phyloP scores from a whole-genome alignment of 176 grass and related monocot species.

The Carex parvula region DNA sequence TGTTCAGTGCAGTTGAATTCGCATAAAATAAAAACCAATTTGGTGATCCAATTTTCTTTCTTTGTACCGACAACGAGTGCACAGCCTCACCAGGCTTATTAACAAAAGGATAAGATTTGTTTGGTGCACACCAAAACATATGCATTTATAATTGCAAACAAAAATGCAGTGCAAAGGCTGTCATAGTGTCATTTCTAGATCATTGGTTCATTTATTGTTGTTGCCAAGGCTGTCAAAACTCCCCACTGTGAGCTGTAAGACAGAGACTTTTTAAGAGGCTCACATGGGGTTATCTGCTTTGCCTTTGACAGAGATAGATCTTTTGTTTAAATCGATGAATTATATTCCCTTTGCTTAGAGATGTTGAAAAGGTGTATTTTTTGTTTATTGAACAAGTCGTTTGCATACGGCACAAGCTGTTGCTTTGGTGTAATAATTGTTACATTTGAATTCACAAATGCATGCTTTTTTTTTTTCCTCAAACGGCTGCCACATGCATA shows the following conservation, averaged over 20 bases:
- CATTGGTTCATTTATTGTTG: background rate
- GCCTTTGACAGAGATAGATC: background rate
- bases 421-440: background rate
- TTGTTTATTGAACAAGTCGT: background rate
- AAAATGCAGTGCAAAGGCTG: background rate
- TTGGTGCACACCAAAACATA: background rate
- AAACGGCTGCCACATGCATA: background rate
- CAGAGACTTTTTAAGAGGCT: background rate
- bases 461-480: background rate
- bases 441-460: background rate
- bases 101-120: background rate
- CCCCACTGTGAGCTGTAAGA: conserved; percentile 12
- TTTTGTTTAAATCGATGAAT: background rate
- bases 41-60: background rate
- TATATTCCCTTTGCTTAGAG: background rate
- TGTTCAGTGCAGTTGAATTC: background rate
- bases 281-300: conserved; percentile 6
- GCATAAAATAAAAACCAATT: background rate
- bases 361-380: background rate
- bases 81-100: background rate
- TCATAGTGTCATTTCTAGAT: background rate
- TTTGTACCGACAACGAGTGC: too few relatives aligned
- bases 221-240: conserved; percentile 15
- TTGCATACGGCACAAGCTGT: background rate
- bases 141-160: background rate